These are phyloP conservation scores for Kodamaea anthophila DNA, from an alignment of 1,139 yeast genomes.

Conservation along the genomic window DNA sequence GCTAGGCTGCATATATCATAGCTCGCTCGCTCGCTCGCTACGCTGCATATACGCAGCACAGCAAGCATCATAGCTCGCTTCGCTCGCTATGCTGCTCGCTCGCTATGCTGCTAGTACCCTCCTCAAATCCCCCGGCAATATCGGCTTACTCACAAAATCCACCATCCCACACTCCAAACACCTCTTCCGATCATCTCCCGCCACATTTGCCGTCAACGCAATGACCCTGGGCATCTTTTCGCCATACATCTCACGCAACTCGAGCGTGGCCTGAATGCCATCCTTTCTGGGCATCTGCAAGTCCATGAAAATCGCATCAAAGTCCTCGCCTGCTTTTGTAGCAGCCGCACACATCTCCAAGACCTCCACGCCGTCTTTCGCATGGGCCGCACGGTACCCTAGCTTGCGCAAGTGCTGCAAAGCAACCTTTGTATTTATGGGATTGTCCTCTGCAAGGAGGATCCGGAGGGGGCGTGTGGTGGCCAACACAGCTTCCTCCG, in stretches of 20 bases:
- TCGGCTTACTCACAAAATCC: constrained; percentile 52
- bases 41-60: no score
- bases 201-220: constrained; percentile 54
- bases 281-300: constrained; percentile 53
- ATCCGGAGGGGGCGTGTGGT: constrained; percentile 38
- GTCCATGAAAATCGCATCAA: constrained; percentile 49
- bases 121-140: constrained; percentile 42
- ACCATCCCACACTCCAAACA: constrained; percentile 49
- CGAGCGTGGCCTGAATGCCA: constrained; percentile 43
- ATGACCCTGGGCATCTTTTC: constrained; percentile 36
- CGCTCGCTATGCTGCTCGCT: constrained; percentile 9
- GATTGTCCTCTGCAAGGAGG: constrained; percentile 48
- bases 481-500: constrained; percentile 12
- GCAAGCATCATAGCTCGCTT: constrained; percentile 1
- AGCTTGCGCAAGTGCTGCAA: constrained; percentile 45
- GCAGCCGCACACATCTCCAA: constrained; percentile 30
- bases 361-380: constrained; percentile 50
- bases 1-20: no score
- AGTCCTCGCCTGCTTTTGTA: constrained; percentile 28
- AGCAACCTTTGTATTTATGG: constrained; percentile 47
- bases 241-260: constrained; percentile 21
- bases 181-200: constrained; percentile 46
- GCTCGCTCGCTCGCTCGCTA: no score
- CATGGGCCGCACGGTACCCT: constrained; percentile 51
- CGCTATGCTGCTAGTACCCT: constrained; percentile 23